Evolutionary conservation across 75 land plant species (phyloP), one percentile per base, ranked within the genome.

Genomic region (Pinus albicaulis): DNA sequence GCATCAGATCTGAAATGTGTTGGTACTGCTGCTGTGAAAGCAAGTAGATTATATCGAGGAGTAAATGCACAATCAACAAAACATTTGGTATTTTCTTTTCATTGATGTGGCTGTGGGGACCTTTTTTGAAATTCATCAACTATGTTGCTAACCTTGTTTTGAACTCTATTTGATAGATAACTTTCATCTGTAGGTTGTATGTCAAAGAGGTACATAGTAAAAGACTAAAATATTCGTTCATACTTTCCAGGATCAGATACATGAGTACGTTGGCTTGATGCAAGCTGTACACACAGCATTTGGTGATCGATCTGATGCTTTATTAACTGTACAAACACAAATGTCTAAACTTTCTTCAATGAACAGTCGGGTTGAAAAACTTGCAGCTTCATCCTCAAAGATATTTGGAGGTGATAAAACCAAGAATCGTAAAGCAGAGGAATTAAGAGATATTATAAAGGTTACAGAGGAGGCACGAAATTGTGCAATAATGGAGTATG

Each of bases 241-340:
- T 68, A 38, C 10, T 20, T 5, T 68, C n/a, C 71, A 86, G 88
- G 88, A 86, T 59, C 82, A 83, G 59, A 66, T 86, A 71, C 88
- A 83, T 48, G 88, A 86, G 73, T 86, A 86, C 72, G 77, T 86
- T 71, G 79, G 82, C 25, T 57, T 84, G 53, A 86, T 86, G 88
- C 88, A 86, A 73, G 76, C 88, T 25, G 82, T 84, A 56, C 88
- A 86, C 24, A 65, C 82, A 19, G 86, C 88, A 23, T 86, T 73
- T 68, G 23, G 75, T 17, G 86, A 86, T 34, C 82, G 88, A 58
- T 76, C 86, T 3, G 83, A 78, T 73, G 88, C 88, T 19, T 71
- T 86, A 53, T 59, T 86, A 64, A 83, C 87, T 16, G 85, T 86
- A 25, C 87, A 86, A 68, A 86, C 86, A 60, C 56, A 84, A 34